Base-by-base conservation (phyloP, 2,329 filamentous ascomycete genomes). In the Paecilomyces formosus region DNA sequence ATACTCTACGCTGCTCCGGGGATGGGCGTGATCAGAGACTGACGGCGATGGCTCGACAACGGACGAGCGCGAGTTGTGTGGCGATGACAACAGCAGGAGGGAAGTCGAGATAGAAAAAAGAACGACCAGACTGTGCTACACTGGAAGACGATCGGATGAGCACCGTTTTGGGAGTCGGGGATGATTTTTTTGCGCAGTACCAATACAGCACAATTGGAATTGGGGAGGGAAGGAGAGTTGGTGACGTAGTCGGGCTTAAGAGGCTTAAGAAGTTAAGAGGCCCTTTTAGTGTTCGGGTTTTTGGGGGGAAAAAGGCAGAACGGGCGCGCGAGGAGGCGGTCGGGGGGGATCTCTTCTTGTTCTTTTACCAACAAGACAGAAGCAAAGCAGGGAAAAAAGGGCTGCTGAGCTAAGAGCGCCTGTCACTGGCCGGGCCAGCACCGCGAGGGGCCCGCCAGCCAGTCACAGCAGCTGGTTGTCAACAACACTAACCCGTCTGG, bases 161-260 rank as follows among this genome's bases (percentile, higher is more conserved):
- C n/a, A 18, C 12, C 28, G 11, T 13, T 54, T 54, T 26, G 53
- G 53, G 18, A n/a, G 26, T 21, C 33, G 53, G 53, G 26, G n/a
- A 28, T 21, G 53, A 33, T 4, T 30, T 54, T 31, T 53, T 30
- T 54, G 18, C 15, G 30, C 26, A 54, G 33, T n/a, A 45, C 39
- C 39, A 45, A n/a, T 6, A 45, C 39, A 45, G 39, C n/a, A 45
- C 39, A 45, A 45, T 45, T 45, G 39, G 49, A 51, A n/a, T 30
- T 22, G 50, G 54, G 57, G 39, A 31, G 55, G 54, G 55, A 30
- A 52, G 26, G 52, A 53, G 28, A 30, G 55, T 51, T 53, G 26
- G 71, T 74, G 72, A 74, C 72, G 72, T 73, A 74, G 72, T 70
- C 68, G 69, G 67, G 66, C 66, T 68, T 61, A 57, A 60, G 59